Evolutionary conservation across 1,139 yeast genomes (phyloP).

Genomic region (Suhomyces yuchorum): DNA sequence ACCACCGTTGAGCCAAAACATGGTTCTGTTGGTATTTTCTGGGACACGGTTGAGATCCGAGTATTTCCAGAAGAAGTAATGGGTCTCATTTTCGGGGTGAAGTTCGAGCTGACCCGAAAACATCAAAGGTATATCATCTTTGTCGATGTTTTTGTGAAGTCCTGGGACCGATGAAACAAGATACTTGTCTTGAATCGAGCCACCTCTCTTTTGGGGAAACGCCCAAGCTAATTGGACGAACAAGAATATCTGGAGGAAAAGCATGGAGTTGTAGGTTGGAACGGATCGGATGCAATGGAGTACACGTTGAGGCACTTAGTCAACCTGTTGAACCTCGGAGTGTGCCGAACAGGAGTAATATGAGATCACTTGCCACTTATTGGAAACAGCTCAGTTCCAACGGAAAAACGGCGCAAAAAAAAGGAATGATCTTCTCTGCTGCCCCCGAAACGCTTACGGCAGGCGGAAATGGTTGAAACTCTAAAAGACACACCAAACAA

Average conservation of each 20-base stretch:
- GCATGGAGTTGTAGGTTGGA: not conserved
- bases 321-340: not conserved
- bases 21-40: constrained; percentile 43
- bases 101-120: constrained; percentile 71
- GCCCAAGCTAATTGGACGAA: constrained; percentile 18
- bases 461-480: not conserved
- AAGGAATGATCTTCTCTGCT: not conserved
- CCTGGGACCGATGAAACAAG: constrained; percentile 49
- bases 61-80: constrained; percentile 83
- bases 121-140: constrained; percentile 53
- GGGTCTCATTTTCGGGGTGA: constrained; percentile 54
- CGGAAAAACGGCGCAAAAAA: not conserved
- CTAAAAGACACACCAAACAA: not conserved
- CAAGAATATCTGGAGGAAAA: constrained; percentile 6
- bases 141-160: constrained; percentile 32
- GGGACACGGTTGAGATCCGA: constrained; percentile 32
- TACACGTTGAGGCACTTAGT: not conserved
- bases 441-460: not conserved
- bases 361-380: not conserved
- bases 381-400: not conserved
- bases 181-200: constrained; percentile 25
- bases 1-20: constrained; percentile 94
- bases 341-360: not conserved
- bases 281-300: not conserved
- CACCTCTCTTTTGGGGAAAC: constrained; percentile 26